Conservation (phyloP, 2,329 filamentous ascomycete species). For the Microcyclosporella mali region DNA sequence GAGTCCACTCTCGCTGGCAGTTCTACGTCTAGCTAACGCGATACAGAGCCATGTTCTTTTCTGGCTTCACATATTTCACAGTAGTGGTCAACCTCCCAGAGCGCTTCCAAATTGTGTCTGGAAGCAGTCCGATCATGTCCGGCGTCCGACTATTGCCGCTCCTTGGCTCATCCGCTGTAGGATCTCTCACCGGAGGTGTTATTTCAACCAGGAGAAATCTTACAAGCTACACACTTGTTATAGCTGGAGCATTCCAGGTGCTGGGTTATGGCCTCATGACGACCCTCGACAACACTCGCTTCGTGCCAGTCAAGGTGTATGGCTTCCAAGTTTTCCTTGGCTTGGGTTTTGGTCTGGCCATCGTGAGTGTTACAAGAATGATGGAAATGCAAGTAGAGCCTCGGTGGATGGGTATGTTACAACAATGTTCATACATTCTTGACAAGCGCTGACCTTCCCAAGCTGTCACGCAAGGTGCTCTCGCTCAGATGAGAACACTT, state of each 20-base stretch:
- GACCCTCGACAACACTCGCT: slow-evolving; percentile 3
- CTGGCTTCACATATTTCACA: slow-evolving; percentile 18
- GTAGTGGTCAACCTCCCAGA: slow-evolving; percentile 21
- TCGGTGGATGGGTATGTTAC: slow-evolving; percentile 5
- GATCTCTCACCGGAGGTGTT: slow-evolving; percentile 9
- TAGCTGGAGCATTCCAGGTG: slow-evolving; percentile 9
- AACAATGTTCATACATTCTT: neutral
- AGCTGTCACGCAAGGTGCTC: slow-evolving; percentile 18
- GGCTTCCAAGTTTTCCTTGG: slow-evolving; percentile 17
- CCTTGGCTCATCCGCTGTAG: slow-evolving; percentile 14
- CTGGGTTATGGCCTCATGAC: slow-evolving; percentile 16
- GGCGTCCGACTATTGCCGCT: slow-evolving; percentile 17
- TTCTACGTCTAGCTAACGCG: neutral
- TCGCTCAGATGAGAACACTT: slow-evolving; percentile 14
- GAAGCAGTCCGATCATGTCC: slow-evolving; percentile 13
- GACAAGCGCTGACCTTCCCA: neutral
- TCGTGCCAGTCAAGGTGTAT: slow-evolving; percentile 4
- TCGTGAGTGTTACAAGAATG: slow-evolving; percentile 11
- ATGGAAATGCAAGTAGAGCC: slow-evolving; percentile 3
- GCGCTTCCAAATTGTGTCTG: slow-evolving; percentile 20
- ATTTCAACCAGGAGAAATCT: slow-evolving; percentile 4
- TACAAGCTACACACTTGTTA: slow-evolving; percentile 8
- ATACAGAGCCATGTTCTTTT: slow-evolving; percentile 10
- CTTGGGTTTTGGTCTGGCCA: slow-evolving; percentile 13
- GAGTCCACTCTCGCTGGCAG: neutral